A percentile compares a stretch with the other conserved stretches of the same genome.
These are phyloP conservation scores for Candida boleticola DNA, from an alignment of 805 yeast genomes.

Conservation along the genomic window DNA sequence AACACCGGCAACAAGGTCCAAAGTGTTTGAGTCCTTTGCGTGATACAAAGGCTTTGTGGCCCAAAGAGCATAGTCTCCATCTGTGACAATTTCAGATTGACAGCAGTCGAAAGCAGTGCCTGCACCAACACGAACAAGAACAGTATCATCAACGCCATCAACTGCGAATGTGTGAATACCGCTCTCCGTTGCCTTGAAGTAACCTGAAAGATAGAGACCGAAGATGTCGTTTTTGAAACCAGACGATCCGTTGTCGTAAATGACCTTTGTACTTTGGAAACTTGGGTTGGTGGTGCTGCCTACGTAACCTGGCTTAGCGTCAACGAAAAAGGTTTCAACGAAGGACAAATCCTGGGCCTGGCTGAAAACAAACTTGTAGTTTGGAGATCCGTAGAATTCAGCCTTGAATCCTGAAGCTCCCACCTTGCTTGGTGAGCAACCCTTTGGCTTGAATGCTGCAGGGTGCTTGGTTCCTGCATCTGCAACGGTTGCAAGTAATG, in stretches of 20 bases:
- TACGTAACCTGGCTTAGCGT: neutral
- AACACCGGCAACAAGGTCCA: neutral
- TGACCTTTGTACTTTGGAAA: neutral
- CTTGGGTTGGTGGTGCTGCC: neutral
- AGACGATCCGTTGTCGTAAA: neutral
- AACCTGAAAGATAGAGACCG: neutral
- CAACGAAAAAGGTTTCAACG: neutral
- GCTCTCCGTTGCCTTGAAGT: neutral
- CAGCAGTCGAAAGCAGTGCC: conserved; percentile 8
- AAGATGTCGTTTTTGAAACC: neutral
- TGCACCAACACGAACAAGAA: conserved; percentile 6
- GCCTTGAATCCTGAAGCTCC: neutral
- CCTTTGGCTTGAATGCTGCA: neutral
- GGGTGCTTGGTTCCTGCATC: neutral
- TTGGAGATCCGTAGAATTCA: neutral
- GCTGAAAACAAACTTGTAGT: neutral
- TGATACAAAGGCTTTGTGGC: neutral
- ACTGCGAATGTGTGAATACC: neutral
- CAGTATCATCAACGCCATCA: conserved; percentile 1
- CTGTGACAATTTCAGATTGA: neutral
- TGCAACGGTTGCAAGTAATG: neutral
- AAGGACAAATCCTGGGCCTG: neutral
- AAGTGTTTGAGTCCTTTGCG: neutral
- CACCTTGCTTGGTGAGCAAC: neutral
- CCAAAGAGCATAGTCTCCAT: neutral